Evolutionary conservation across 768 basidiomycete species (phyloP).

Genomic region (Mycena vulgaris): DNA sequence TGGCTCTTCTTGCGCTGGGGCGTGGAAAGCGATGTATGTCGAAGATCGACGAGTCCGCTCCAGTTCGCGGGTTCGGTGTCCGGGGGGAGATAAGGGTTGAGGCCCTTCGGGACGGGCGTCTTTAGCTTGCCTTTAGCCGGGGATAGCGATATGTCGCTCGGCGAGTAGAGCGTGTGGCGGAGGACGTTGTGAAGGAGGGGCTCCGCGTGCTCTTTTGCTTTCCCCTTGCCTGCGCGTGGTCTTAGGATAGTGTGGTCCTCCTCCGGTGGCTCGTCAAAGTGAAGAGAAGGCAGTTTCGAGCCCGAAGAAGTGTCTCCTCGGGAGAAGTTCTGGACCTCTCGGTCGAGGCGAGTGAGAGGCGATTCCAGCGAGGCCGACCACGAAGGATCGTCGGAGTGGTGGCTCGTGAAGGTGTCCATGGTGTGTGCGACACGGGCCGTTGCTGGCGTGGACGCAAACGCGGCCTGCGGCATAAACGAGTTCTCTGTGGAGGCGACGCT

Average conservation of each 20-base stretch:
- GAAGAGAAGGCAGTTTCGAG: constrained; percentile 40
- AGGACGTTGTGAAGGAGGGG: constrained; percentile 66
- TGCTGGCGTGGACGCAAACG: constrained; percentile 86
- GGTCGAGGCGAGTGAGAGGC: constrained; percentile 77
- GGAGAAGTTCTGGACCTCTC: constrained; percentile 72
- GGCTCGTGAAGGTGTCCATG: constrained; percentile 55
- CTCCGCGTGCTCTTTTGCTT: constrained; percentile 59
- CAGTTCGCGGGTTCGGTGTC: constrained; percentile 68
- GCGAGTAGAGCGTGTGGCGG: constrained; percentile 63
- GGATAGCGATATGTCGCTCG: constrained; percentile 54
- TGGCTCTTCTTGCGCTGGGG: constrained; percentile 56
- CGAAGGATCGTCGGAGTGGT: constrained; percentile 66
- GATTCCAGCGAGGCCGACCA: constrained; percentile 86
- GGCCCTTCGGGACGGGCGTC: constrained; percentile 68
- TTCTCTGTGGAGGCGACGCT: constrained; percentile 72
- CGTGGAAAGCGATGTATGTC: constrained; percentile 66
- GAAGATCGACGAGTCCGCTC: constrained; percentile 84
- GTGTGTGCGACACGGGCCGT: constrained; percentile 56
- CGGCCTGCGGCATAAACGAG: constrained; percentile 84
- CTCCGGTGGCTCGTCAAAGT: constrained; percentile 33
- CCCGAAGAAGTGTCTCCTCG: constrained; percentile 53
- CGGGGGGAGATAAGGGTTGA: constrained; percentile 75
- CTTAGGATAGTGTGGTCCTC: constrained; percentile 26
- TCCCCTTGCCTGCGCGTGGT: constrained; percentile 59
- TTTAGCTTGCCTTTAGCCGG: constrained; percentile 62